Evolutionary conservation across 202 grass and related monocot genomes (phyloP), one percentile per base, ranked within the genome.

Genomic region (Setaria italica): DNA sequence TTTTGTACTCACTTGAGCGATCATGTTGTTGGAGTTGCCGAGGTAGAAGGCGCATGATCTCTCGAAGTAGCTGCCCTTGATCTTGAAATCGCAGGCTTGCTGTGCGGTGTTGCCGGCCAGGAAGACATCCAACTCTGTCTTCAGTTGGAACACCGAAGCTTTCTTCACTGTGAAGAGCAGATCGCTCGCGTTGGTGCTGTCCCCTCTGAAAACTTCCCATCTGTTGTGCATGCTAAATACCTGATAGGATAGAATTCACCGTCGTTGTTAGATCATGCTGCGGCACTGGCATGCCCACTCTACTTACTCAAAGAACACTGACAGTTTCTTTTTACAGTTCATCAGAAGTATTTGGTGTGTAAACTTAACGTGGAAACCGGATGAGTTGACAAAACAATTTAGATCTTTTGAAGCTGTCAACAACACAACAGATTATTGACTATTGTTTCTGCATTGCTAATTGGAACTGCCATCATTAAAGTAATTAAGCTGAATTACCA

Each of bases 161-260:
- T 67, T 81, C 68, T 77, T 93, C 2, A 67, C 79, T 10, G 68
- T 88, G 11, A 87, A 90, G 12, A 93, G 50, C 56, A 90, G 43
- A 15, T 84, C 45, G 12, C 75, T 86, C 0, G 66, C 3, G 2
- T 78, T 30, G 0, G 82, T 71, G 91, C 86, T 88, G 7, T 93
- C 91, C 14, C 91, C 88, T 71, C 82, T 88, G 54, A 50, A 90
- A 34, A 77, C 88, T 37, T 88, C 33, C 74, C 86, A 90, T 34
- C 88, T 77, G 1, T 49, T 19, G 62, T 88, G 91, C 34, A 65
- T 35, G 2, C 57, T 93, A 4, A 77, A 9, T 2, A 80, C 30
- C 88, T 92, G 79, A 21, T 68, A 16, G 6, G 21, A 16, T 74
- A 25, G 20, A 59, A 55, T 46, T 56, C 10, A 1, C 37, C 34